phyloP scores from a whole-genome alignment of 2,329 filamentous ascomycete species.

The Ilyonectria sp. region DNA sequence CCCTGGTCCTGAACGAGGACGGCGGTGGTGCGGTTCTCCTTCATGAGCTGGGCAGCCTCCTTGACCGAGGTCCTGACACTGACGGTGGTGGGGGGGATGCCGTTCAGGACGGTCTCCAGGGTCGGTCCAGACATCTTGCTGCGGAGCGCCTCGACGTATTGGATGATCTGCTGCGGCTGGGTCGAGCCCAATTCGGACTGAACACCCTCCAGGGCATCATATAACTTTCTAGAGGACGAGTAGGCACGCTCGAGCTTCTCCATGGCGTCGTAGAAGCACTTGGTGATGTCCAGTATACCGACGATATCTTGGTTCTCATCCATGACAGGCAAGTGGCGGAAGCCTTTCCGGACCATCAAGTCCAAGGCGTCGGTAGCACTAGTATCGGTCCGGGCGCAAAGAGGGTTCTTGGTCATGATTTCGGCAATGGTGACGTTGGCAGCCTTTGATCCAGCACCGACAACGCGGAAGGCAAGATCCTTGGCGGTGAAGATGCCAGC shows the following conservation, averaged over 20 bases:
- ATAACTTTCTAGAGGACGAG: constrained; percentile 96
- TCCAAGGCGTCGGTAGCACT: constrained; percentile 98
- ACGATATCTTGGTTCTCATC: constrained; percentile 99
- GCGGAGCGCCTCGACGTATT: constrained; percentile 96
- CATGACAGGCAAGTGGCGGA: constrained; percentile 98
- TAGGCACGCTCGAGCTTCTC: constrained; percentile 99
- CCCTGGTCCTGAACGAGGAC: constrained; percentile 97
- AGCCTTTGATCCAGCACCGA: constrained; percentile 91
- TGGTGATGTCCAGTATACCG: constrained; percentile 97
- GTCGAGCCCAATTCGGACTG: constrained; percentile 96
- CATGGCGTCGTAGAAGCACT: constrained; percentile 99
- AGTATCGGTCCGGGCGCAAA: constrained; percentile 97
- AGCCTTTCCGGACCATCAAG: constrained; percentile 98
- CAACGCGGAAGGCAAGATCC: constrained; percentile 96
- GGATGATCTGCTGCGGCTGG: constrained; percentile 98
- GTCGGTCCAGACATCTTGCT: constrained; percentile 98
- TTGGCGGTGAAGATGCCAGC: constrained; percentile 99
- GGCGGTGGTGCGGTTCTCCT: constrained; percentile 98
- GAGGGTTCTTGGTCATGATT: constrained; percentile 99
- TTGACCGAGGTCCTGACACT: constrained; percentile 96
- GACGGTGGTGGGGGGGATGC: constrained; percentile 92
- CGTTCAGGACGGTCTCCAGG: constrained; percentile 92
- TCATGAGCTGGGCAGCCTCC: constrained; percentile 96
- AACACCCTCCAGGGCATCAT: constrained; percentile 97
- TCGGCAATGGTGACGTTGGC: constrained; percentile 93